Evolutionary conservation across 148 eudicot genomes (phyloP).

Genomic region (Chenopodium album): DNA sequence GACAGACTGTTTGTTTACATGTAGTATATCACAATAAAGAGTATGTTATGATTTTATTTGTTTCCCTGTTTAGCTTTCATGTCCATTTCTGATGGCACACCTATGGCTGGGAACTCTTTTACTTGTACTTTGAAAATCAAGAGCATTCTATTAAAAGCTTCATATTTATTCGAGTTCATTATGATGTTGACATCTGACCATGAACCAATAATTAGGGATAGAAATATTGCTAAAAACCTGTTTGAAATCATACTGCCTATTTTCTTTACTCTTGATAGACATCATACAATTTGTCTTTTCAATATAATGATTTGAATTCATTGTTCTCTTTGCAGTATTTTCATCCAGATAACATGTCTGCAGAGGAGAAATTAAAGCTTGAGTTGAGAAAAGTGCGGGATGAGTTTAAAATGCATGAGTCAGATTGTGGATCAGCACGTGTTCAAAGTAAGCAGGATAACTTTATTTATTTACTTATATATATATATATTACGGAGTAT

Average conservation of each 20-base stretch:
- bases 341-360: conserved; percentile 96
- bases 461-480: no score
- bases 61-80: not conserved
- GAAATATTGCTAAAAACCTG: no score
- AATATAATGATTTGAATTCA: not conserved
- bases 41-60: no score
- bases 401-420: conserved; percentile 83
- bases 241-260: not conserved
- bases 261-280: no score
- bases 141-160: not conserved
- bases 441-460: conserved; percentile 62
- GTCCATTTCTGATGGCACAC: not conserved
- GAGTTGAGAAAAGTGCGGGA: conserved; percentile 79
- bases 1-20: not conserved
- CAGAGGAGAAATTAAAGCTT: conserved; percentile 81
- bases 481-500: no score
- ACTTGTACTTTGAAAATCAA: not conserved
- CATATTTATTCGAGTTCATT: not conserved
- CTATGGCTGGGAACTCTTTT: not conserved
- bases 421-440: conserved; percentile 96
- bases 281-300: no score
- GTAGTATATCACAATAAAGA: no score
- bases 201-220: not conserved
- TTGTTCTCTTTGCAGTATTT: conserved; percentile 61
- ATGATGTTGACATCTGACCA: not conserved